These are phyloP conservation scores for Marasmius oreades DNA, from an alignment of 1,284 basidiomycete genomes.

Conservation along the genomic window DNA sequence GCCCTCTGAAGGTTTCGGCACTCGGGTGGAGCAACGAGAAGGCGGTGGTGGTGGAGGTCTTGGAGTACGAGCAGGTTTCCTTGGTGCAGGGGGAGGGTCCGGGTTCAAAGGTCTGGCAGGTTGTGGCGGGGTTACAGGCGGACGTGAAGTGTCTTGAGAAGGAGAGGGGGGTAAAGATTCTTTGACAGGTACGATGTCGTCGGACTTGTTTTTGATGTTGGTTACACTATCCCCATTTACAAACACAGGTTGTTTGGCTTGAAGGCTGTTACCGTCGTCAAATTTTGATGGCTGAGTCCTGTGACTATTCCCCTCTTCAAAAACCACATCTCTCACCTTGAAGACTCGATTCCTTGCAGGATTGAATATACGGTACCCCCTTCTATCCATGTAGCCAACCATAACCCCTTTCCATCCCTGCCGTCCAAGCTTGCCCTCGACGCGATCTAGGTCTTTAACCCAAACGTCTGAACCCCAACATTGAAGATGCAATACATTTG, in stretches of 20 bases:
- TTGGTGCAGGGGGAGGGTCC: too few relatives aligned
- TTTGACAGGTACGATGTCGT: too few relatives aligned
- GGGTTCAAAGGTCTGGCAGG: too few relatives aligned
- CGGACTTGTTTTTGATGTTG: too few relatives aligned
- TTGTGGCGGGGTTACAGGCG: too few relatives aligned
- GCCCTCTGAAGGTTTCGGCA: not conserved
- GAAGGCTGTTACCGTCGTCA: too few relatives aligned
- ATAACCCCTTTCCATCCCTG: conserved; percentile 14
- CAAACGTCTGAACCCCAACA: conserved; percentile 12
- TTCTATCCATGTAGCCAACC: conserved; percentile 14
- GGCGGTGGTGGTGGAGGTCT: too few relatives aligned
- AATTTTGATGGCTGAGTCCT: not conserved
- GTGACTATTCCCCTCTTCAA: not conserved
- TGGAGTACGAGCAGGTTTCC: too few relatives aligned
- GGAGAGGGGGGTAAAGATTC: too few relatives aligned
- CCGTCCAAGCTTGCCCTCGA: conserved; percentile 11
- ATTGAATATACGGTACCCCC: conserved; percentile 12
- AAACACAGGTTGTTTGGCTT: too few relatives aligned
- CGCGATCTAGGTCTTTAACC: conserved; percentile 13
- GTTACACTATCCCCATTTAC: not conserved
- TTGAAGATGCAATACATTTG: conserved; percentile 5
- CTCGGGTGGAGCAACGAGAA: not conserved
- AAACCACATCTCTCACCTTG: conserved; percentile 6
- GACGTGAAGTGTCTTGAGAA: too few relatives aligned
- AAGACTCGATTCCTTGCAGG: not conserved